A percentile compares a stretch with the other conserved stretches of the same genome.
phyloP scores from a whole-genome alignment of 1,284 basidiomycete genomes.

The Malassezia caprae region DNA sequence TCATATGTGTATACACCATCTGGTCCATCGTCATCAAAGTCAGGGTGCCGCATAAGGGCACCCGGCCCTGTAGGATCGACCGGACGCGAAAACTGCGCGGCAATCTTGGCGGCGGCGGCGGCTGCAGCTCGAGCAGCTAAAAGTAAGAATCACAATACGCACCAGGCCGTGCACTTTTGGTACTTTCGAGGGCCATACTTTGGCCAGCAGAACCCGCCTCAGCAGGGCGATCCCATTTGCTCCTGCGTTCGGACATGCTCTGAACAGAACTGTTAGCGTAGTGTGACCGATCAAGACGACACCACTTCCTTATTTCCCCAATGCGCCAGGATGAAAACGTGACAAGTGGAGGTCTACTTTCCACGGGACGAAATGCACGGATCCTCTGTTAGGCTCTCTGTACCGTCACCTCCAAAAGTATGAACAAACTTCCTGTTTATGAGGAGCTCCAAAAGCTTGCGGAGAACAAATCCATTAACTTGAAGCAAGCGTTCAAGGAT shows the following conservation, averaged over 20 bases:
- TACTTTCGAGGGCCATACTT: neutral
- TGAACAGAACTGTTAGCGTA: neutral
- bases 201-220: neutral
- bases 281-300: neutral
- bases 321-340: neutral
- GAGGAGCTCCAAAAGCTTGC: conserved; percentile 79
- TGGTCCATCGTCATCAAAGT: conserved; percentile 57
- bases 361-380: neutral
- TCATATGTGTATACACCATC: conserved; percentile 78
- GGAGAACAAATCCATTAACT: conserved; percentile 65
- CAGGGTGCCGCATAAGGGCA: conserved; percentile 49
- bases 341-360: neutral
- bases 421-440: conserved; percentile 55
- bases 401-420: neutral
- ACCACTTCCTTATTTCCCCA: neutral
- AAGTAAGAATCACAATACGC: neutral
- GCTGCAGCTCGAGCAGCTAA: conserved; percentile 18
- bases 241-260: conserved; percentile 18
- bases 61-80: conserved; percentile 3
- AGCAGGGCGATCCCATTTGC: conserved; percentile 20
- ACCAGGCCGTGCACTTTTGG: conserved; percentile 3
- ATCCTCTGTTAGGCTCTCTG: neutral
- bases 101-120: conserved; percentile 40
- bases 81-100: conserved; percentile 26
- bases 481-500: conserved; percentile 80